Evolutionary conservation across 805 yeast species (phyloP), one percentile per base, ranked within the genome.

Genomic region (Yarrowia osloensis): DNA sequence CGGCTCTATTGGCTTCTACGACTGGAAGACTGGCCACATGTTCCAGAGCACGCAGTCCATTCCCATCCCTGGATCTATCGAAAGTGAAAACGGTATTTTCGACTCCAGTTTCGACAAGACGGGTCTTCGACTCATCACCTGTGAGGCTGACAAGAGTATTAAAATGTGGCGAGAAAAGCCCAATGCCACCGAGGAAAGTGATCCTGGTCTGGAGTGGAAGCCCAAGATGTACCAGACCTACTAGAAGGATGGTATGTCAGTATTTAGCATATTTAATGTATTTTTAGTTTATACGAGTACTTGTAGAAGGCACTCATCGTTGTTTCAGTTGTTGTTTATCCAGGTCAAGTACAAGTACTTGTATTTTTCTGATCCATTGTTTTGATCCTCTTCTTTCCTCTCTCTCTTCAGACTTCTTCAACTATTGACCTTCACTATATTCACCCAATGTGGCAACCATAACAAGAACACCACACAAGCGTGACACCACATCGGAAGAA

Each of bases 111-210:
- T 91, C 75, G 98, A 95, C 75, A 79, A 81, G 74, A 86, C 91
- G 68, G 97, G 98, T 0, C 77, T 86, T 71, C 82, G 97, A 55
- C 77, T 95, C 67, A 82, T 95, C 22, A 90, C 97, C 1, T 91
- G 97, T 59, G 96, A 90, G 72, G 86, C 90, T n/a, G 98, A 94
- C 77, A 93, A 93, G 67, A 82, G 85, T 70, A 81, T 88, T 61
- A 85, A 86, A 72, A 74, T 87, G 15, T 88, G 90, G 90, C 77
- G 78, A 31, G 79, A 78, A 59, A 77, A 76, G 59, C 75, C 77
- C n/a, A 77, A 75, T 13, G 78, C 79, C 11, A 79, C 79, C 1
- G 75, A 72, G 35, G 79, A 76, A 54, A 70, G 77, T 11, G 75
- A 78, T 70, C 81, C 81, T 24, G 79, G 79, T 2, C 69, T 77